Base-by-base conservation (phyloP, 2,329 filamentous ascomycete genomes). In the Pseudovirgaria hyperparasitica region DNA sequence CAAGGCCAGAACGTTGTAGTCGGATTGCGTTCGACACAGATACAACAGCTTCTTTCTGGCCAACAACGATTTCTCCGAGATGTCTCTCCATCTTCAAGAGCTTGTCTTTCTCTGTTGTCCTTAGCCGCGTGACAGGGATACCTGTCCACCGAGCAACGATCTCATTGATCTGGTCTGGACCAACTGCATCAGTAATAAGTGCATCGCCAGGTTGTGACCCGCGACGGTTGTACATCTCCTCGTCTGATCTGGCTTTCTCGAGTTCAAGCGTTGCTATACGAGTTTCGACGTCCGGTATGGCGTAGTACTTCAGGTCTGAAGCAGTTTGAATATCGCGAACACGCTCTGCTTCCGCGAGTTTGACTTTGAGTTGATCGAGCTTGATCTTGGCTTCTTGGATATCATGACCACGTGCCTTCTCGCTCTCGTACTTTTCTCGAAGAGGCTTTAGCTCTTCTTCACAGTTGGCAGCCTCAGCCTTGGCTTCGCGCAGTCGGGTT, bases 121-220 rank as follows among this genome's bases (percentile, higher is more conserved):
- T 87, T 21, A 98, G 74, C 35, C 87, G 71, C 4, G 85, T 96
- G 32, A 98, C 84, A 1, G 90, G 90, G 42, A 98, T 98, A 37
- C 90, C 90, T n/a, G 90, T 98, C 82, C 86, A 94, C 34, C 85
- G 77, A 29, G 81, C 80, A 28, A 98, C 90, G 35, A 98, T 98
- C 50, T 96, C 87, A 52, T 98, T 96, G 67, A 98, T 98, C 55
- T 98, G 86, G 38, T 98, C 90, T 8, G 86, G 85, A 5, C 90
- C 90, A 39, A 98, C 90, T 24, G 90, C 72, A 50, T 98, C 90
- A 3, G 86, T 92, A 29, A 96, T 70, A 53, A 96, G 76, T 14
- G 82, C 50, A 30, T 71, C 72, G 28, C 75, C 58, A 16, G 38
- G 72, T 29, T 71, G 70, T 4, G 64, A 56, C 19, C 80, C 81